Percentiles rank a stretch among this genome's conserved stretches.
Conservation (phyloP, 2,329 filamentous ascomycete species). For the Colletotrichum trifolii region DNA sequence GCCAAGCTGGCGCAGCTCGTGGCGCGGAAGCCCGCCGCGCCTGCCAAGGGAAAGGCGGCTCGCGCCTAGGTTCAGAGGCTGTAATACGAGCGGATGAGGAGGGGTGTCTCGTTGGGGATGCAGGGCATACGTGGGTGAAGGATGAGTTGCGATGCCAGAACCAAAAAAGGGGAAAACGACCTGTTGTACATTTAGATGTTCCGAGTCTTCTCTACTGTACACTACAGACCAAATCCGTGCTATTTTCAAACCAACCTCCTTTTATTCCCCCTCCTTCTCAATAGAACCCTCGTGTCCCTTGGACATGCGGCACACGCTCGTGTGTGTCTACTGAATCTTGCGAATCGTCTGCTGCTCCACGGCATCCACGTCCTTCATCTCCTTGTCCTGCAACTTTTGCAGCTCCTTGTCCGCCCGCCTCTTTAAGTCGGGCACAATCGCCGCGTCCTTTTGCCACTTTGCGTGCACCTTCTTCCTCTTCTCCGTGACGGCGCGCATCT, state of each 20-base stretch:
- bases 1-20: constrained; percentile 49
- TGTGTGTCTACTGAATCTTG: constrained; percentile 46
- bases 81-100: neutral
- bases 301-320: neutral
- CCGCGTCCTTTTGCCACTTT: constrained; percentile 58
- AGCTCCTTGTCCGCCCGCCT: constrained; percentile 59
- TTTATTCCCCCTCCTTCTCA: neutral
- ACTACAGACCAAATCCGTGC: constrained; percentile 4
- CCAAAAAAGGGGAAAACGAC: constrained; percentile 4
- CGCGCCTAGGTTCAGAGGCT: neutral
- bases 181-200: constrained; percentile 30
- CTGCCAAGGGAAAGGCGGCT: constrained; percentile 37
- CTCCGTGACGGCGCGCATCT: constrained; percentile 59
- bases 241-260: no score
- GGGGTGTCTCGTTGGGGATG: neutral
- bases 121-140: no score
- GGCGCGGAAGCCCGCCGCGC: constrained; percentile 39
- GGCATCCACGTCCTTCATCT: constrained; percentile 61
- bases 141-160: constrained; percentile 27
- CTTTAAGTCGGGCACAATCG: constrained; percentile 59
- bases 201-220: constrained; percentile 28
- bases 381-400: constrained; percentile 64
- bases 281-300: neutral
- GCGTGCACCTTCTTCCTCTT: constrained; percentile 61
- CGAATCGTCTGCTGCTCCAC: constrained; percentile 61